phyloP scores from a whole-genome alignment of 345 rosid species.

The Carallia pectinifolia region DNA sequence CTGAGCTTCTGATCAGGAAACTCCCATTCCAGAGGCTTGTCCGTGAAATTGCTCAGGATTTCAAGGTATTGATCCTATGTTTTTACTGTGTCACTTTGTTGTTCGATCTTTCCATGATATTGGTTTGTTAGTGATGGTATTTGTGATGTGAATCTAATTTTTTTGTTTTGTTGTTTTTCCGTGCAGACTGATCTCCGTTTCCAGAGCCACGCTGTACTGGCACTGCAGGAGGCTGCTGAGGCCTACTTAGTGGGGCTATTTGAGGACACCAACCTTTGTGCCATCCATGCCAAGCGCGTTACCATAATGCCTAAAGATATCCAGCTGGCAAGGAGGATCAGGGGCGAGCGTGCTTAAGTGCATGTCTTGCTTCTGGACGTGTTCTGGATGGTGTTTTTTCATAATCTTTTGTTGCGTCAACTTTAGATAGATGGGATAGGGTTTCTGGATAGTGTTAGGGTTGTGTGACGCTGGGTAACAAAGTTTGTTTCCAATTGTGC shows the following conservation, averaged over 20 bases:
- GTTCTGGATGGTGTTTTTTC: neutral
- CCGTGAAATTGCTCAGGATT: constrained; percentile 26
- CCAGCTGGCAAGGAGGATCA: constrained; percentile 11
- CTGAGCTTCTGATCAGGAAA: constrained; percentile 15
- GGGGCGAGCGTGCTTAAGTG: constrained; percentile 16
- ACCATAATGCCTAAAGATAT: constrained; percentile 12
- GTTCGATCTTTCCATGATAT: neutral
- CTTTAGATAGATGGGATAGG: neutral
- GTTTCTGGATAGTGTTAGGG: neutral
- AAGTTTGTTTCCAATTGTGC: too few relatives aligned
- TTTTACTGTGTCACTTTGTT: accelerated
- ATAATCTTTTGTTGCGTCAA: neutral
- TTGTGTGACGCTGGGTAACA: neutral
- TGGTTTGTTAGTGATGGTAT: neutral
- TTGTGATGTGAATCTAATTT: neutral
- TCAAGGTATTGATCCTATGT: neutral
- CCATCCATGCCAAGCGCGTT: constrained; percentile 15
- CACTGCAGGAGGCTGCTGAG: constrained; percentile 19
- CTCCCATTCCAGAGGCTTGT: constrained; percentile 26
- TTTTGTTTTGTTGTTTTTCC: neutral
- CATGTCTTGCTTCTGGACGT: neutral
- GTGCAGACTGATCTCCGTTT: constrained; percentile 15
- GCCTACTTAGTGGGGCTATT: constrained; percentile 11
- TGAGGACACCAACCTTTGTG: constrained; percentile 13
- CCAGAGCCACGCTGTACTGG: constrained; percentile 13